Percentiles rank a stretch among this genome's conserved stretches.
Conservation (phyloP, 176 grass and related monocot genomes). For the Stipa capillata region DNA sequence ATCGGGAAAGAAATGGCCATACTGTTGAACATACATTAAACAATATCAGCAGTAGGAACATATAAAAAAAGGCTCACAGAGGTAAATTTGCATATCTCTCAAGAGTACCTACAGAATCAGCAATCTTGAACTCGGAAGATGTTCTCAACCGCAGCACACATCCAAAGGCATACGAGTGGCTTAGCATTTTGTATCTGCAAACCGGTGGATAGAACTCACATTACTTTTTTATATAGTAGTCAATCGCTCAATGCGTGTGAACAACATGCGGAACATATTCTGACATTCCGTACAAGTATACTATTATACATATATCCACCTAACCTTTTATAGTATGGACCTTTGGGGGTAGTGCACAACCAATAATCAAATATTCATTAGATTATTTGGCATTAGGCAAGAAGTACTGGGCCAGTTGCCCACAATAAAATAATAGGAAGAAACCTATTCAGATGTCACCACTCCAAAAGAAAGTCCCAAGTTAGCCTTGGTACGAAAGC, state of each 20-base stretch:
- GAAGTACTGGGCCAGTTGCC: neutral
- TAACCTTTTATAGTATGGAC: neutral
- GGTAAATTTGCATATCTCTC: neutral
- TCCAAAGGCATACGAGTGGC: constrained; percentile 91
- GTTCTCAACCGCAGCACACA: constrained; percentile 82
- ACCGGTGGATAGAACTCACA: neutral
- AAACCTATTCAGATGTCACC: neutral
- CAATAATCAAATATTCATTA: neutral
- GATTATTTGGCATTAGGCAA: too few relatives aligned
- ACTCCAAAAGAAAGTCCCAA: neutral
- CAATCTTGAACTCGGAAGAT: constrained; percentile 87
- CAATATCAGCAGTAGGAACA: constrained; percentile 5
- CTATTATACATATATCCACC: neutral
- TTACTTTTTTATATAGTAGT: constrained; percentile 17
- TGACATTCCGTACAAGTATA: neutral
- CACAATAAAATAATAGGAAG: neutral
- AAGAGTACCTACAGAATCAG: constrained; percentile 60
- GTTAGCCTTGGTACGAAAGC: neutral
- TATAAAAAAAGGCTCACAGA: neutral
- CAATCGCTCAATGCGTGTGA: neutral
- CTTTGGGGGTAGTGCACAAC: neutral
- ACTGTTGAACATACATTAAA: constrained; percentile 50
- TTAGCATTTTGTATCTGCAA: constrained; percentile 85
- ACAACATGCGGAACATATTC: neutral
- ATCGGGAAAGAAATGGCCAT: constrained; percentile 95